Percentiles rank a stretch among this genome's conserved stretches.
Evolutionary conservation across 495 filamentous ascomycete genomes (phyloP).

Genomic region (Opeltia flavorubescens): DNA sequence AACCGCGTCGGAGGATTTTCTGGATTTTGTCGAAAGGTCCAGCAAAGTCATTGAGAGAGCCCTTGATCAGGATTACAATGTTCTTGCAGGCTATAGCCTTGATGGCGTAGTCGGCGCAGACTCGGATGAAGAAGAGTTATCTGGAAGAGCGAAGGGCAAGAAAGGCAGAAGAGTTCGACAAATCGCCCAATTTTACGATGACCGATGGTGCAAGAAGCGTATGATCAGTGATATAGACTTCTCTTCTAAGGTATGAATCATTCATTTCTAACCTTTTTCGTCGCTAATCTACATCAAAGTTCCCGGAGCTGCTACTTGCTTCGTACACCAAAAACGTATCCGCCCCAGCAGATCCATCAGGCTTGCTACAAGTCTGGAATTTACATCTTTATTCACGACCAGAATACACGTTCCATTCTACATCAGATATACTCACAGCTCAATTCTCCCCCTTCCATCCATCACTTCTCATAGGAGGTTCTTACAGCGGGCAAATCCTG

Average conservation of each 20-base stretch:
- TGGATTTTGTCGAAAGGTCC: slow-evolving; percentile 88
- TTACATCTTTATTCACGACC: slow-evolving; percentile 82
- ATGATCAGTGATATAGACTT: slow-evolving; percentile 91
- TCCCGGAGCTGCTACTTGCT: slow-evolving; percentile 80
- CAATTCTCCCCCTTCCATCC: slow-evolving; percentile 97
- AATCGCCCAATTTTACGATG: slow-evolving; percentile 82
- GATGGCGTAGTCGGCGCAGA: slow-evolving; percentile 52
- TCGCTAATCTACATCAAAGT: slow-evolving; percentile 28
- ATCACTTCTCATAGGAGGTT: slow-evolving; percentile 84
- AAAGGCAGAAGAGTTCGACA: slow-evolving; percentile 73
- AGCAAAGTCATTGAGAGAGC: slow-evolving; percentile 96
- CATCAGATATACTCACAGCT: slow-evolving; percentile 86
- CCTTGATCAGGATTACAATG: slow-evolving; percentile 85
- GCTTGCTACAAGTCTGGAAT: slow-evolving; percentile 94
- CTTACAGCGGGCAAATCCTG: slow-evolving; percentile 91
- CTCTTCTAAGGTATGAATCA: slow-evolving; percentile 57
- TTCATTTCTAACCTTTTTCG: background rate
- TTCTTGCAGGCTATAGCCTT: slow-evolving; percentile 84
- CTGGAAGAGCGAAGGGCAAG: slow-evolving; percentile 45
- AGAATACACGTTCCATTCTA: slow-evolving; percentile 92
- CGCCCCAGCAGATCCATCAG: slow-evolving; percentile 88
- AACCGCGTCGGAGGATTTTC: slow-evolving; percentile 80
- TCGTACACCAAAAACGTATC: slow-evolving; percentile 94
- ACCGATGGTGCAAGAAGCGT: slow-evolving; percentile 90
- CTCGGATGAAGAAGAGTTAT: slow-evolving; percentile 68